Evolutionary conservation across 2,329 filamentous ascomycete species (phyloP).

Genomic region (Arthrobotrys iridis): DNA sequence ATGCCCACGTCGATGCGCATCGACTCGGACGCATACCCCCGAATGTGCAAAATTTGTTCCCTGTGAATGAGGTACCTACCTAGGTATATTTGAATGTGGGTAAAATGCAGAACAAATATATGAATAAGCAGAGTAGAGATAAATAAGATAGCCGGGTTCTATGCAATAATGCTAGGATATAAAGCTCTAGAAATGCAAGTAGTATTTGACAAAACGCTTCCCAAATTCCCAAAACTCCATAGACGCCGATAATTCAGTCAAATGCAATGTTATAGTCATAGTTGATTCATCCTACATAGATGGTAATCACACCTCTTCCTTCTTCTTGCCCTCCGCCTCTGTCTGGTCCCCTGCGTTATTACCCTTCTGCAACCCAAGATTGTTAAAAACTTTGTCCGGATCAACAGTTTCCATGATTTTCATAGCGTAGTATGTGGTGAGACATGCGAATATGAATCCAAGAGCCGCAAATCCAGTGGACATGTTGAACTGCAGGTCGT

Average conservation of each 20-base stretch:
- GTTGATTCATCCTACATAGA: background rate
- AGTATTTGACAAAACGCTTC: background rate
- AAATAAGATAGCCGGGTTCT: background rate
- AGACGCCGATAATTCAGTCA: background rate
- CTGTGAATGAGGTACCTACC: background rate
- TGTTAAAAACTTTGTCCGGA: slow-evolving; percentile 2
- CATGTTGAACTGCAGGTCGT: slow-evolving; percentile 50
- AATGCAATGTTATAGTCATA: background rate
- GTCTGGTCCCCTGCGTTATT: background rate
- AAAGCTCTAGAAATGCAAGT: background rate
- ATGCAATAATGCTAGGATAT: background rate
- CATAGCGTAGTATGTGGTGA: slow-evolving; percentile 21
- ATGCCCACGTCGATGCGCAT: background rate
- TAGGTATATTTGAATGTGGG: background rate
- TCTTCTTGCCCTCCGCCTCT: slow-evolving; percentile 2
- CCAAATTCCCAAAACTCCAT: background rate
- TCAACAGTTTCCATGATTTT: background rate
- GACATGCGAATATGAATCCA: slow-evolving; percentile 25
- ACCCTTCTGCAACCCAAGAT: background rate
- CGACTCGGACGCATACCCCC: too few species aligned
- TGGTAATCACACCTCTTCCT: slow-evolving; percentile 5
- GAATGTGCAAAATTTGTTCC: background rate
- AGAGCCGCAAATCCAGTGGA: slow-evolving; percentile 41
- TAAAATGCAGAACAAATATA: too few species aligned
- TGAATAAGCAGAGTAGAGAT: background rate